phyloP scores from a whole-genome alignment of 148 eudicot genomes.

The Spergularia bocconei region DNA sequence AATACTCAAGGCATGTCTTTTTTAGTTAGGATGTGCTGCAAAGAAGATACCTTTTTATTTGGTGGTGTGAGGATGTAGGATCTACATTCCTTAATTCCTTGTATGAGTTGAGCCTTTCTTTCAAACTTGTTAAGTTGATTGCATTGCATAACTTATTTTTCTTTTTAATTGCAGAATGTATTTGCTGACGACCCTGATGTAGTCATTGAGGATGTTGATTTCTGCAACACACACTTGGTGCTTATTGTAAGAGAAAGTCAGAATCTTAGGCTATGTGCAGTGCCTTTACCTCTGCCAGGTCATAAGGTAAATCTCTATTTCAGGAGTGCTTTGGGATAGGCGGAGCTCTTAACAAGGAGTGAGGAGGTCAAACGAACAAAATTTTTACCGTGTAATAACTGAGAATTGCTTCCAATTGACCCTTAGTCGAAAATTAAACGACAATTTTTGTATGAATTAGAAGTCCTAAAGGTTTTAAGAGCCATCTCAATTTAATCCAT shows the following conservation, averaged over 20 bases:
- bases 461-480: too few relatives aligned
- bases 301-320: slow-evolving; percentile 37
- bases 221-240: slow-evolving; percentile 65
- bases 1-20: neutral
- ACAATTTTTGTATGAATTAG: too few relatives aligned
- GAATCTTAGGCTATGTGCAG: slow-evolving; percentile 58
- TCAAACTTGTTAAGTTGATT: slow-evolving; percentile 5
- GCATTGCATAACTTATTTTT: neutral
- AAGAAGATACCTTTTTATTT: neutral
- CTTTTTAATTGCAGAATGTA: slow-evolving; percentile 53
- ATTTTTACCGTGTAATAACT: too few relatives aligned
- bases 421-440: too few relatives aligned
- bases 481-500: too few relatives aligned
- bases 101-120: neutral
- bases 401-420: too few relatives aligned
- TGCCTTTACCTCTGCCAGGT: slow-evolving; percentile 62
- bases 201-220: slow-evolving; percentile 80
- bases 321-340: neutral
- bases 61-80: neutral
- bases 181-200: slow-evolving; percentile 60
- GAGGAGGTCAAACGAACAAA: too few relatives aligned
- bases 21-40: neutral
- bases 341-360: too few relatives aligned
- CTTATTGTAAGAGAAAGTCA: slow-evolving; percentile 59
- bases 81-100: too few relatives aligned